Base-by-base conservation (phyloP, 352 stramenopile genomes). In the Phytophthora citricola region DNA sequence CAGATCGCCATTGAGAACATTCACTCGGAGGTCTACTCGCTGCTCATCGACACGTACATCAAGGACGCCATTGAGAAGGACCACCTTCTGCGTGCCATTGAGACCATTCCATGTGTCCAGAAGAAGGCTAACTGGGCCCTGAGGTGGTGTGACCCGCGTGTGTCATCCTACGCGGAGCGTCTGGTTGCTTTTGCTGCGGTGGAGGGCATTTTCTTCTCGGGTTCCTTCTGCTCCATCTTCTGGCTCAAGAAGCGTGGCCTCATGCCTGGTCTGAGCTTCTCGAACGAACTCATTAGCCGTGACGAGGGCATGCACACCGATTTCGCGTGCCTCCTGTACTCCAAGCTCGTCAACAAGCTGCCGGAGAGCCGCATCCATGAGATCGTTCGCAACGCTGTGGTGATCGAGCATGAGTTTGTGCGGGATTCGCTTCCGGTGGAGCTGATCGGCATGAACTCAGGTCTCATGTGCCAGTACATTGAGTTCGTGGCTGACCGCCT, bases 1-100 rank as follows among this genome's bases (percentile, higher is more conserved):
- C 98, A 99, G 87, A 99, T 99, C 75, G 97, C 97, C 26, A 99
- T 99, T 46, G 98, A 99, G 76, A 99, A 99, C 82, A 99, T 99
- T 77, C 98, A 99, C 86, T 98, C 89, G 48, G 98, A 99, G 79
- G 98, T 99, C 14, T 99, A 99, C 81, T 98, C 91, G 63, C 87
- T 99, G 20, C 84, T 99, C n/a, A 99, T 99, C 75, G 98, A 99
- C 78, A 99, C 97, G 24, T 99, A 99, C 75, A 98, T 99, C 73
- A 98, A 98, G 77, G 96, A 99, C 67, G 17, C 59, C 3, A 46
- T 67, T 8, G 95, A 99, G 79, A 99, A 99, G 83, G 75, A 90
- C 50, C 86, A 94, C 62, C 72, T 99, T 17, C 87, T 99, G 50
- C 94, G 97, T 69, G 97, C 98, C 17, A 99, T 99, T 68, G 93